Conservation (phyloP, 2,329 filamentous ascomycete genomes). For the Aspergillus sp. region DNA sequence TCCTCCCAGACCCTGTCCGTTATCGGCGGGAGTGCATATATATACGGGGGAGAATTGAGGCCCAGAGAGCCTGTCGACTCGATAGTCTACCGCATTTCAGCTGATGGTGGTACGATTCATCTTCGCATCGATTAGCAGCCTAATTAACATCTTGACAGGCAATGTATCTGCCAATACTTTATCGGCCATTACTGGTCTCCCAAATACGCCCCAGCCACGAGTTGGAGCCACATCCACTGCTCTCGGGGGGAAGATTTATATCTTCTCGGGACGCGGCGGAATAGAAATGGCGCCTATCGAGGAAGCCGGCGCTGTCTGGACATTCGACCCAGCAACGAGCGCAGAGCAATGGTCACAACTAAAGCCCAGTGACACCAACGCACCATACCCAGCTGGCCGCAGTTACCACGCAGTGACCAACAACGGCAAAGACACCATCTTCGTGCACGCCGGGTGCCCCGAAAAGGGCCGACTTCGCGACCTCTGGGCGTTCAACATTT, state of each 20-base stretch:
- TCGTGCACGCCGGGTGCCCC: conserved; percentile 75
- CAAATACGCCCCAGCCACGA: conserved; percentile 57
- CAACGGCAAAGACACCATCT: conserved; percentile 66
- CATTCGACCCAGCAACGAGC: conserved; percentile 65
- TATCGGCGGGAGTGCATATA: conserved; percentile 57
- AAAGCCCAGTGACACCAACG: conserved; percentile 52
- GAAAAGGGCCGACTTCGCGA: conserved; percentile 64
- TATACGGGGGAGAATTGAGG: conserved; percentile 75
- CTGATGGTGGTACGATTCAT: conserved; percentile 34
- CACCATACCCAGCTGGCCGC: conserved; percentile 60
- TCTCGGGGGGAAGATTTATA: conserved; percentile 69
- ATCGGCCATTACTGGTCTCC: conserved; percentile 29
- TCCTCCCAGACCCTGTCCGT: conserved; percentile 73
- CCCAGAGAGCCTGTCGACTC: conserved; percentile 71
- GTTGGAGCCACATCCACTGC: conserved; percentile 72
- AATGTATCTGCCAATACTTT: background rate
- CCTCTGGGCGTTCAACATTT: conserved; percentile 75
- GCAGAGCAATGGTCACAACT: conserved; percentile 61
- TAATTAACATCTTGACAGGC: background rate
- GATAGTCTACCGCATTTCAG: conserved; percentile 64
- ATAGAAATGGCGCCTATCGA: conserved; percentile 68
- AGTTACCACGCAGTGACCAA: conserved; percentile 68
- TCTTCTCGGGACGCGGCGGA: conserved; percentile 78
- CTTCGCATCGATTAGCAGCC: fast-evolving
- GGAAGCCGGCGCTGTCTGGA: conserved; percentile 73